phyloP scores from a whole-genome alignment of 2,329 filamentous ascomycete genomes.

The Cyclaneusma minus region DNA sequence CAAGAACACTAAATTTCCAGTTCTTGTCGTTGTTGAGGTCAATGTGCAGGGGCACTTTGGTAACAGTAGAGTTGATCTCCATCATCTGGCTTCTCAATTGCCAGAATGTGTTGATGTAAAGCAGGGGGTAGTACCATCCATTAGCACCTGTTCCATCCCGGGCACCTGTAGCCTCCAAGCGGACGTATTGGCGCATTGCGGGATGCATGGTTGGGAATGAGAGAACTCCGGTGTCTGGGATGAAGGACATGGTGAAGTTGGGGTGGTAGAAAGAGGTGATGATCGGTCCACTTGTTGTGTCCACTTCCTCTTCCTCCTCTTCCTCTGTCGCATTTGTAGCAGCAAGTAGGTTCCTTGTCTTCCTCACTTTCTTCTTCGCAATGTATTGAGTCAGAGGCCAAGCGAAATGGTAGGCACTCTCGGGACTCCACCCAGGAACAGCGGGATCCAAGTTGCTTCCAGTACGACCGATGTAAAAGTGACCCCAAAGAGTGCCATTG shows the following conservation, averaged over 20 bases:
- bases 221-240: constrained; percentile 63
- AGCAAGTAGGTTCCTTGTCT: constrained; percentile 71
- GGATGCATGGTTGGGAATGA: constrained; percentile 53
- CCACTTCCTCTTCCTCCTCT: constrained; percentile 29
- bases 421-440: constrained; percentile 53
- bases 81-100: constrained; percentile 86
- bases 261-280: constrained; percentile 86
- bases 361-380: constrained; percentile 75
- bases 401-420: constrained; percentile 67
- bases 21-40: constrained; percentile 66
- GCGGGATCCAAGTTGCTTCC: constrained; percentile 66
- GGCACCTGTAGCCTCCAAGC: constrained; percentile 64
- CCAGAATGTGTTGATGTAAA: constrained; percentile 96
- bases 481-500: constrained; percentile 87
- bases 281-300: constrained; percentile 43
- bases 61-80: constrained; percentile 78
- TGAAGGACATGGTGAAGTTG: constrained; percentile 78
- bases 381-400: constrained; percentile 82
- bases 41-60: constrained; percentile 66
- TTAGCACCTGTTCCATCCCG: constrained; percentile 76
- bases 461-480: constrained; percentile 74
- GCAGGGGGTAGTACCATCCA: constrained; percentile 82
- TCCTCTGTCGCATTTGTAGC: constrained; percentile 33
- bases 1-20: constrained; percentile 83
- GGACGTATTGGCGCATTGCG: constrained; percentile 61